Evolutionary conservation across 148 eudicot species (phyloP).

Genomic region (Rheum nobile): DNA sequence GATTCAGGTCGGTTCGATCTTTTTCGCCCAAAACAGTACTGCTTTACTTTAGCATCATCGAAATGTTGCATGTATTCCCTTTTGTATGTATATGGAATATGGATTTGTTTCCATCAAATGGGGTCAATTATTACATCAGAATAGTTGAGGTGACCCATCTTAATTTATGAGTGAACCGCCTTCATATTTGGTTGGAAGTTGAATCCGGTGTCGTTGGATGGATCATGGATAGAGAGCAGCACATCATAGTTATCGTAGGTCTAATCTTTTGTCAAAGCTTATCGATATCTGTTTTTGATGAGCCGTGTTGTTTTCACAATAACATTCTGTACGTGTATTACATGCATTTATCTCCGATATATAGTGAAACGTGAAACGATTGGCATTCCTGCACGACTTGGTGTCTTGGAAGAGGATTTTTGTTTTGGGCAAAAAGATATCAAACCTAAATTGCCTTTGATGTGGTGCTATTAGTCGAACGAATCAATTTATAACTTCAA

Average conservation of each 20-base stretch:
- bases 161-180: not conserved
- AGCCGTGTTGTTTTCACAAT: not conserved
- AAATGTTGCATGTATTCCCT: not conserved
- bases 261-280: not conserved
- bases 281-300: not conserved
- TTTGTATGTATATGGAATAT: not conserved
- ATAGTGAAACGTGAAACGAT: not conserved
- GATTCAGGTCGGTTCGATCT: too few relatives aligned
- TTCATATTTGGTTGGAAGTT: not conserved
- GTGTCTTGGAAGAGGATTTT: not conserved
- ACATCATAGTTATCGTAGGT: not conserved
- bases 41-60: conserved; percentile 2
- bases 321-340: not conserved
- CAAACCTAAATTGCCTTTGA: too few relatives aligned
- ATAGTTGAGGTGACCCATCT: conserved; percentile 1
- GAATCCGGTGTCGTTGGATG: not conserved
- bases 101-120: not conserved
- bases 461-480: too few relatives aligned
- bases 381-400: not conserved
- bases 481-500: too few relatives aligned
- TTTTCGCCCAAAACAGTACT: too few relatives aligned
- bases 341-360: not conserved
- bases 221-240: conserved; percentile 3
- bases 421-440: too few relatives aligned
- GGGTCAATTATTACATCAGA: not conserved